A percentile compares a stretch with the other conserved stretches of the same genome.
Conservation (phyloP, 805 yeast genomes). For the Lipomyces japonicus region DNA sequence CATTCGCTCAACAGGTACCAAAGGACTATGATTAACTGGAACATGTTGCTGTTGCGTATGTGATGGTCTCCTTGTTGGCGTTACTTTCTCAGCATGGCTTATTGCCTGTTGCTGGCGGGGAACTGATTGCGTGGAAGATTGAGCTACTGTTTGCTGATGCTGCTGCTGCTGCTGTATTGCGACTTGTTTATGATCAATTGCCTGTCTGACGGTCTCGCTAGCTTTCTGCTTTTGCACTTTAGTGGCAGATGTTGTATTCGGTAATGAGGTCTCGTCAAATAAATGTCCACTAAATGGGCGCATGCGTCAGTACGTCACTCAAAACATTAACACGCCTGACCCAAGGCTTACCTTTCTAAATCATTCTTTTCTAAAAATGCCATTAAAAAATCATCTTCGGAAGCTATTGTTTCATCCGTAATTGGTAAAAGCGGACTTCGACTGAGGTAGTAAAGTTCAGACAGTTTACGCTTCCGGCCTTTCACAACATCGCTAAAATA, state of each 20-base stretch:
- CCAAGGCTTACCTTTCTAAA: slow-evolving; percentile 47
- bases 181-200: not conserved
- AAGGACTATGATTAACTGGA: not conserved
- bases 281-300: slow-evolving; percentile 30
- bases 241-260: slow-evolving; percentile 21
- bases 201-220: too few relatives aligned
- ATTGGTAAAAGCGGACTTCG: slow-evolving; percentile 49
- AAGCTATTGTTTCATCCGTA: slow-evolving; percentile 40
- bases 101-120: slow-evolving; percentile 4
- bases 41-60: not conserved
- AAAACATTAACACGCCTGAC: slow-evolving; percentile 45
- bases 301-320: slow-evolving; percentile 5
- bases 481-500: slow-evolving; percentile 43
- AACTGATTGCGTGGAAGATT: not conserved
- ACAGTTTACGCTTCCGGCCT: slow-evolving; percentile 53
- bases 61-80: too few relatives aligned
- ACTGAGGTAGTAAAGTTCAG: slow-evolving; percentile 57
- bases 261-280: slow-evolving; percentile 37
- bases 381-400: slow-evolving; percentile 43
- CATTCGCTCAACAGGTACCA: slow-evolving; percentile 38
- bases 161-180: not conserved
- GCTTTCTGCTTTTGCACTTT: slow-evolving; percentile 9
- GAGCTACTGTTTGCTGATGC: not conserved
- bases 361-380: slow-evolving; percentile 53
- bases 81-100: too few relatives aligned